These are phyloP conservation scores for Diplosphaera chodatii DNA, from an alignment of 139 green algal species.

Conservation along the genomic window DNA sequence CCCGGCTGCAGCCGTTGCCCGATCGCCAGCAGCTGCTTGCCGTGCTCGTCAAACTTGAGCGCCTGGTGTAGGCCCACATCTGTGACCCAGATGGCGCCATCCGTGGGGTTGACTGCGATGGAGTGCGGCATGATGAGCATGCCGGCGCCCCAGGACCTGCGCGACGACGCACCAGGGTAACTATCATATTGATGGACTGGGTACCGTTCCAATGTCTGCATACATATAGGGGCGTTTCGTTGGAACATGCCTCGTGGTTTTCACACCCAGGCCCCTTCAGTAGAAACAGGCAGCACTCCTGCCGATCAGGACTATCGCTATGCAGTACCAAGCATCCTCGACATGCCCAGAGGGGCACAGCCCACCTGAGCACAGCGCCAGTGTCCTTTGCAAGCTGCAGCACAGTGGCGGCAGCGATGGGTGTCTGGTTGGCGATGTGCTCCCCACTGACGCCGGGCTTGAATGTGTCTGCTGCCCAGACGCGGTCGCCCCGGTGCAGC, in stretches of 20 bases:
- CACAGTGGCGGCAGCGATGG: slow-evolving; percentile 40
- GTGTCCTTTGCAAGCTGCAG: slow-evolving; percentile 50
- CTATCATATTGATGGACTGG: no score
- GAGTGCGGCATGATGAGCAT: slow-evolving; percentile 78
- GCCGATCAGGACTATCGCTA: no score
- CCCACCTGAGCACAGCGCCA: slow-evolving; percentile 23
- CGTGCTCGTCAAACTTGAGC: slow-evolving; percentile 45
- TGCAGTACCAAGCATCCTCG: no score
- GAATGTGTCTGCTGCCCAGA: slow-evolving; percentile 50
- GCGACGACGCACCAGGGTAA: no score
- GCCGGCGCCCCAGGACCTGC: slow-evolving; percentile 35
- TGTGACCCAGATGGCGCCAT: slow-evolving; percentile 67
- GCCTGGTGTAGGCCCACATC: slow-evolving; percentile 51
- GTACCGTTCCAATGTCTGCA: background rate
- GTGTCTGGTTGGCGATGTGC: slow-evolving; percentile 19
- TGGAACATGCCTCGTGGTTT: no score
- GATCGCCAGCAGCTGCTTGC: slow-evolving; percentile 48
- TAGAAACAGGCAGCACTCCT: no score
- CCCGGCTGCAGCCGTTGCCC: slow-evolving; percentile 44
- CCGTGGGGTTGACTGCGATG: slow-evolving; percentile 48
- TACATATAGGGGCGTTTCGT: no score
- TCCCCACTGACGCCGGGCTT: background rate
- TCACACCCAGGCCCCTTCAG: no score
- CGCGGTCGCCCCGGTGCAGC: slow-evolving; percentile 49
- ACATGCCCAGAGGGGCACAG: no score